Conservation (phyloP, 306 rosid species). For the Vigna nakashimae region DNA sequence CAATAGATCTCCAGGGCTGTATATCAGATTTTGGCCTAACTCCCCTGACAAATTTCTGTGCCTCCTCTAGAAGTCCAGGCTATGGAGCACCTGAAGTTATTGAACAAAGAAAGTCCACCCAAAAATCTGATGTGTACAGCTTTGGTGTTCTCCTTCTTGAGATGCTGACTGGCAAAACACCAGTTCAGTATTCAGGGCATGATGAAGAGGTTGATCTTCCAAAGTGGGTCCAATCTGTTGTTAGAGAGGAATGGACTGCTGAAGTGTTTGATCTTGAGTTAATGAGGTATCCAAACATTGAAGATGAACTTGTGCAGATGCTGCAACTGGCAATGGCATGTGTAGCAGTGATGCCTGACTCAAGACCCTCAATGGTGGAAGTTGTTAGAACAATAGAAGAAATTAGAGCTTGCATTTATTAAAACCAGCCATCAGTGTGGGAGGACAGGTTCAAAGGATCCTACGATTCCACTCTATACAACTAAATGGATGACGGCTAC, state of each 20-base stretch:
- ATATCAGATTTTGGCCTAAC: conserved; percentile 84
- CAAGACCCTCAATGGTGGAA: conserved; percentile 86
- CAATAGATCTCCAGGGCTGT: conserved; percentile 65
- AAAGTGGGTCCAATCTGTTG: conserved; percentile 89
- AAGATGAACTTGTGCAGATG: conserved; percentile 95
- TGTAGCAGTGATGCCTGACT: conserved; percentile 74
- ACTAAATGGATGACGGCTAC: conserved; percentile 8
- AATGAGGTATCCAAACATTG: conserved; percentile 73
- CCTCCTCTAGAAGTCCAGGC: conserved; percentile 65
- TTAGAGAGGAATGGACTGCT: conserved; percentile 92
- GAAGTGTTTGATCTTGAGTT: conserved; percentile 96
- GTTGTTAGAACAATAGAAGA: conserved; percentile 79
- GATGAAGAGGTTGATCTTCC: conserved; percentile 86
- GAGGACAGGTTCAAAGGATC: conserved; percentile 53
- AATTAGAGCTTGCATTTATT: conserved; percentile 55
- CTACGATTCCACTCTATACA: conserved; percentile 42
- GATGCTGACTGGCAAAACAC: conserved; percentile 87
- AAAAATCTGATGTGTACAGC: conserved; percentile 80
- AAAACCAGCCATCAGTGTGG: conserved; percentile 55
- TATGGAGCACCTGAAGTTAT: conserved; percentile 81
- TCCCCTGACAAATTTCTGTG: conserved; percentile 59
- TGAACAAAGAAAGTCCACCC: conserved; percentile 65
- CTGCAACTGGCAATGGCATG: conserved; percentile 95
- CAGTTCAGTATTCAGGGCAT: conserved; percentile 71
- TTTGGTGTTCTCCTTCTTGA: conserved; percentile 92